A percentile compares a stretch with the other conserved stretches of the same genome.
These are phyloP conservation scores for Drosera spatulata DNA, from an alignment of 179 eudicot genomes.

Conservation along the genomic window DNA sequence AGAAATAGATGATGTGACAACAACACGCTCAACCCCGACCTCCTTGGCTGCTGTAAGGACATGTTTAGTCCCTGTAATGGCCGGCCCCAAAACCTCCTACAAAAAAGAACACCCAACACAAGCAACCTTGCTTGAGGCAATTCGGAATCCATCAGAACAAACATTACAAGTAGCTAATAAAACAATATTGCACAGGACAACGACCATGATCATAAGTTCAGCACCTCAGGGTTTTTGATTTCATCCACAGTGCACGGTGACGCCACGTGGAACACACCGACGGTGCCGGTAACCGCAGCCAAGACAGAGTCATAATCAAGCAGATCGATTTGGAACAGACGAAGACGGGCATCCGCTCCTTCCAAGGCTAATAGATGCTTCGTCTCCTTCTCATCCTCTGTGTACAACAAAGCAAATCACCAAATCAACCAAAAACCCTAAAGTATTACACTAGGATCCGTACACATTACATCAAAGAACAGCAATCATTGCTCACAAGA, in stretches of 20 bases:
- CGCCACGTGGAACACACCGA: slow-evolving; percentile 87
- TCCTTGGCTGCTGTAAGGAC: slow-evolving; percentile 74
- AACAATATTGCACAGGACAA: no score
- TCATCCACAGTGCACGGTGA: slow-evolving; percentile 61
- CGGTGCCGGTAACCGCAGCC: slow-evolving; percentile 39
- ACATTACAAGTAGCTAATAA: no score
- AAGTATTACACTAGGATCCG: no score
- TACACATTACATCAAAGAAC: no score
- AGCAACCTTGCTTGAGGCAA: no score
- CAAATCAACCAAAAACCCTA: no score
- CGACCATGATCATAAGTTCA: no score
- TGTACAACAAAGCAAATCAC: no score
- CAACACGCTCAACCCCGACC: slow-evolving; percentile 70
- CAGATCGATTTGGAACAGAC: slow-evolving; percentile 65
- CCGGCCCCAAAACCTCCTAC: slow-evolving; percentile 66
- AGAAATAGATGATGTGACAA: slow-evolving; percentile 67
- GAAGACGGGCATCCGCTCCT: slow-evolving; percentile 53
- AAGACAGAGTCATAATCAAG: slow-evolving; percentile 59
- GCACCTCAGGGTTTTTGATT: slow-evolving; percentile 73
- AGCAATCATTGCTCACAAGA: no score
- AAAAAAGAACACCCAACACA: neutral
- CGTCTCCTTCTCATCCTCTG: slow-evolving; percentile 73
- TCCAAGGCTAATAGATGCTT: slow-evolving; percentile 59
- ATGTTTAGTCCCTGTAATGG: slow-evolving; percentile 67
- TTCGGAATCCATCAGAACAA: no score